Evolutionary conservation across 805 yeast species (phyloP).

Genomic region (Millerozyma acaciae): DNA sequence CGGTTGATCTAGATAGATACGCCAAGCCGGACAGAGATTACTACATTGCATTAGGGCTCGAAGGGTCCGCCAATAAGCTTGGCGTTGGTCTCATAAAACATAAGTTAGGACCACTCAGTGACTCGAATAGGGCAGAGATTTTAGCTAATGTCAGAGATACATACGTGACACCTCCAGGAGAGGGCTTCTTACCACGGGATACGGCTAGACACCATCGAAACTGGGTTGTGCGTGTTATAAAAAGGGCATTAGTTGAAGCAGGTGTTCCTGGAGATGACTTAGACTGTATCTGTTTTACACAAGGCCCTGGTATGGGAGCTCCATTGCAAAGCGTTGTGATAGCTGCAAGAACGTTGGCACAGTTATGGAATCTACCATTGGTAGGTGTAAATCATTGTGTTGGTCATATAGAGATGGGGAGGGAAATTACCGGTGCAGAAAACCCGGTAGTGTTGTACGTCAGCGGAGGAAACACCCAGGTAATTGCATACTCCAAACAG

Average conservation of each 20-base stretch:
- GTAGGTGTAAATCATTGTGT: slow-evolving; percentile 97
- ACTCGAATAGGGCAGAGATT: slow-evolving; percentile 64
- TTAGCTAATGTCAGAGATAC: slow-evolving; percentile 93
- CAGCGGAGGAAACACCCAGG: slow-evolving; percentile 98
- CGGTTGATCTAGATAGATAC: slow-evolving; percentile 46
- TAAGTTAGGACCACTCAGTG: slow-evolving; percentile 52
- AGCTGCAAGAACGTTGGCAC: slow-evolving; percentile 82
- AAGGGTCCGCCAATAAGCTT: slow-evolving; percentile 94
- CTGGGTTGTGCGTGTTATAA: slow-evolving; percentile 83
- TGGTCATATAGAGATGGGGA: slow-evolving; percentile 98
- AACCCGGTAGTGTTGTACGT: slow-evolving; percentile 97
- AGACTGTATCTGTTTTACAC: slow-evolving; percentile 88
- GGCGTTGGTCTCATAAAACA: slow-evolving; percentile 93
- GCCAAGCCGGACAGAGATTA: slow-evolving; percentile 41
- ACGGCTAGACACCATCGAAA: slow-evolving; percentile 95
- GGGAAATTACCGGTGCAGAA: slow-evolving; percentile 96
- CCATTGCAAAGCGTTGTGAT: slow-evolving; percentile 91
- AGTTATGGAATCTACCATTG: slow-evolving; percentile 77
- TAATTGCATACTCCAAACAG: slow-evolving; percentile 92
- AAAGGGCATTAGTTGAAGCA: slow-evolving; percentile 62
- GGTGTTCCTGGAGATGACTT: slow-evolving; percentile 46
- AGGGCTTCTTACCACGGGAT: slow-evolving; percentile 94
- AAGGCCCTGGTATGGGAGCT: slow-evolving; percentile 99
- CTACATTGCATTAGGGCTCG: slow-evolving; percentile 83
- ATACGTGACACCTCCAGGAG: slow-evolving; percentile 95